phyloP scores from a whole-genome alignment of 495 filamentous ascomycete genomes.

The Tuber aestivum region DNA sequence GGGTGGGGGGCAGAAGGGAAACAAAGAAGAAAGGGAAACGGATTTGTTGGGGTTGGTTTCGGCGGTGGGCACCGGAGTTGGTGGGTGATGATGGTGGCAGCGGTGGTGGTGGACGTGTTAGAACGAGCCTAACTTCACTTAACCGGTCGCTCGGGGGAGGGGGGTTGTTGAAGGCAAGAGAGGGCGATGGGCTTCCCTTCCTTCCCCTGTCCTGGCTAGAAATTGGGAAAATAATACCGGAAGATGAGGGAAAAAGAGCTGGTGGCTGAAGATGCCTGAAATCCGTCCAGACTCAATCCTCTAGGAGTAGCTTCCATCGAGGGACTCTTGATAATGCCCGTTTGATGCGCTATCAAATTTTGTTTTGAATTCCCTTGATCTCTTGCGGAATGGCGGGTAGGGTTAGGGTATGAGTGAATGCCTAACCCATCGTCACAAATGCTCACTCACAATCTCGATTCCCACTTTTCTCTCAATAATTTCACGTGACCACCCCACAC shows the following conservation, averaged over 20 bases:
- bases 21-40: background rate
- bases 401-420: background rate
- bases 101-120: background rate
- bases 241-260: background rate
- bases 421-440: background rate
- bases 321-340: background rate
- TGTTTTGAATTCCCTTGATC: background rate
- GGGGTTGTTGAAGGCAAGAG: background rate
- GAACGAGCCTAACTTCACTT: background rate
- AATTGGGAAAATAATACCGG: background rate
- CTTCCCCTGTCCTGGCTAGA: background rate
- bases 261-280: background rate
- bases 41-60: background rate
- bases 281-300: background rate
- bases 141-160: background rate
- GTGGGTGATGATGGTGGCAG: background rate
- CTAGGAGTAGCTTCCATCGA: background rate
- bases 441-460: background rate
- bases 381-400: background rate
- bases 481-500: background rate
- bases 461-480: background rate
- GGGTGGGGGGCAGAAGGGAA: background rate
- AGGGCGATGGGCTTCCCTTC: background rate
- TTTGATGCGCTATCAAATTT: background rate
- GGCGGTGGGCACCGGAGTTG: background rate